phyloP scores from a whole-genome alignment of 2,329 filamentous ascomycete species.

The Neonectria ditissima region DNA sequence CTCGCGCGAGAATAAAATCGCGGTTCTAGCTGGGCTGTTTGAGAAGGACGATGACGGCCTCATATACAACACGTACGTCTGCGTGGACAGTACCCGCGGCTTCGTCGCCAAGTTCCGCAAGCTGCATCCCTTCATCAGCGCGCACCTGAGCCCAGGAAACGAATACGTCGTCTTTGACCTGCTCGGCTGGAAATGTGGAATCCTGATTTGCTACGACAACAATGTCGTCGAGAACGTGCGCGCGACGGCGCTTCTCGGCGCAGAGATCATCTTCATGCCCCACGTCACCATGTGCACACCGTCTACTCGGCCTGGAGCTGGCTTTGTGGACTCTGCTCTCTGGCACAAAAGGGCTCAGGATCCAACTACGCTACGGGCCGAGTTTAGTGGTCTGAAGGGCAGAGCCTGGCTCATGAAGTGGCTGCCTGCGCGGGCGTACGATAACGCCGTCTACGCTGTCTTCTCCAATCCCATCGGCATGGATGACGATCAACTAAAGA shows the following conservation, averaged over 20 bases:
- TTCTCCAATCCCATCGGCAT: slow-evolving; percentile 37
- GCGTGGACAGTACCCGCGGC: slow-evolving; percentile 14
- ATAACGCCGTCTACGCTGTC: slow-evolving; percentile 34
- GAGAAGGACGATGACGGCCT: slow-evolving; percentile 9
- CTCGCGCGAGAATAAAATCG: neutral
- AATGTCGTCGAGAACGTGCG: slow-evolving; percentile 37
- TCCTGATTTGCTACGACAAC: slow-evolving; percentile 40
- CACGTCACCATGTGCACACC: slow-evolving; percentile 38
- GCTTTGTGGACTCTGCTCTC: slow-evolving; percentile 30
- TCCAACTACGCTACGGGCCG: slow-evolving; percentile 29
- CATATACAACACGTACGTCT: slow-evolving; percentile 36
- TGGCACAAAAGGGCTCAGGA: slow-evolving; percentile 24
- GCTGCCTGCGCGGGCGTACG: slow-evolving; percentile 33
- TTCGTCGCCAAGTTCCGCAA: slow-evolving; percentile 34
- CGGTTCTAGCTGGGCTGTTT: neutral
- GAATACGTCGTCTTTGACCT: slow-evolving; percentile 33
- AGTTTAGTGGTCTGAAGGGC: slow-evolving; percentile 36
- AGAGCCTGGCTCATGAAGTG: slow-evolving; percentile 37
- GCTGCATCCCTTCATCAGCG: slow-evolving; percentile 34
- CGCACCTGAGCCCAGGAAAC: slow-evolving; percentile 23
- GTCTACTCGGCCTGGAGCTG: slow-evolving; percentile 32
- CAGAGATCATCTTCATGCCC: slow-evolving; percentile 33
- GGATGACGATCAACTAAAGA: slow-evolving; percentile 37
- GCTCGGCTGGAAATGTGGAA: slow-evolving; percentile 32
- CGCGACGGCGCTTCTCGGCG: slow-evolving; percentile 27